Percentiles rank a stretch among this genome's conserved stretches.
phyloP scores from a whole-genome alignment of 1,284 basidiomycete species.

The Coriolopsis trogii region DNA sequence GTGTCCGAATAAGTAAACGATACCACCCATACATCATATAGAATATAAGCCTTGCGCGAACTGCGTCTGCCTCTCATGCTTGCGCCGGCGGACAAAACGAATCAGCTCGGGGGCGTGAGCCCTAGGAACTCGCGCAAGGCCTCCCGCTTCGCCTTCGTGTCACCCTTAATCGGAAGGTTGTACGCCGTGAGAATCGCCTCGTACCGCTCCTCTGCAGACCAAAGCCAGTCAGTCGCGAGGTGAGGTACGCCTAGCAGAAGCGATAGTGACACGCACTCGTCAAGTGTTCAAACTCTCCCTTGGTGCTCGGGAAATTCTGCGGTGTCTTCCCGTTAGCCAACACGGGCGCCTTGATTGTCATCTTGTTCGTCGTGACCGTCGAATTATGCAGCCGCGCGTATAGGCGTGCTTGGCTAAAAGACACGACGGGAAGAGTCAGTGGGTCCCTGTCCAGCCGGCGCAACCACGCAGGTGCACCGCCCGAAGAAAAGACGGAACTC shows the following conservation, averaged over 20 bases:
- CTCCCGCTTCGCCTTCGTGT: slow-evolving; percentile 41
- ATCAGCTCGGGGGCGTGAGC: slow-evolving; percentile 29
- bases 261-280: slow-evolving; percentile 38
- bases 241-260: background rate
- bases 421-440: too few species aligned
- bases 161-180: slow-evolving; percentile 37
- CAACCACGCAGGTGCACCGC: background rate
- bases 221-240: background rate
- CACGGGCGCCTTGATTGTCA: slow-evolving; percentile 33
- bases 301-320: slow-evolving; percentile 40
- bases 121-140: slow-evolving; percentile 41
- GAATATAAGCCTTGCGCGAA: too few species aligned
- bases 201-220: slow-evolving; percentile 40
- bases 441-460: background rate
- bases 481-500: slow-evolving; percentile 14
- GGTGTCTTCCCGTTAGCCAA: slow-evolving; percentile 40
- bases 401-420: slow-evolving; percentile 41
- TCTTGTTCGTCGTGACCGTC: slow-evolving; percentile 35
- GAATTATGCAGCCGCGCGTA: slow-evolving; percentile 41
- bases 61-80: too few species aligned
- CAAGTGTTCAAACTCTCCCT: slow-evolving; percentile 45
- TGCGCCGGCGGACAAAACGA: too few species aligned
- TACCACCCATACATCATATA: too few species aligned
- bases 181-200: slow-evolving; percentile 41
- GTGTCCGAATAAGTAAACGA: too few species aligned